Evolutionary conservation across 768 basidiomycete species (phyloP), one percentile per base, ranked within the genome.

Genomic region (Lactarius sanguifluus): DNA sequence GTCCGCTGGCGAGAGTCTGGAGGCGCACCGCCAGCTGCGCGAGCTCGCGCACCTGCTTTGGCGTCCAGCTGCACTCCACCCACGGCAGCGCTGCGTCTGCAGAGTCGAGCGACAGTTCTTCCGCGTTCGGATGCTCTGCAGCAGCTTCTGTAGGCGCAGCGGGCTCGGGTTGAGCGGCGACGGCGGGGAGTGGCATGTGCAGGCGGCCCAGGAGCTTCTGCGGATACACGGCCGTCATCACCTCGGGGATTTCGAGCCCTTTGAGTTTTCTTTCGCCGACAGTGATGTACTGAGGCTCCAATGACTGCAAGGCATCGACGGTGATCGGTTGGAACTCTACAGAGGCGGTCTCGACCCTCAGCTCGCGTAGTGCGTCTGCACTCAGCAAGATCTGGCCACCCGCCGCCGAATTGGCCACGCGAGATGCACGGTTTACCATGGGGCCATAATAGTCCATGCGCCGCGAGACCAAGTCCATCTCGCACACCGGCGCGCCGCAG

Each of bases 391-490:
- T 92, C 76, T 98, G 94, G 0, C 97, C 97, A 8, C 97, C 97
- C 10, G 86, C 86, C 0, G 97, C 95, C 64, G 81, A 84, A 25
- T 88, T 86, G 66, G 81, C 85, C 72, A 99, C 92, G 47, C 96
- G 85, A 6, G 96, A 87, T 0, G 96, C 83, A 38, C 95, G 91
- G 76, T 98, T 98, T 71, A 96, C 94, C 86, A 97, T 93, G 1
- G 94, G 89, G 0, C 96, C 96, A 72, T 96, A 92, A 77, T 98
- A 98, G 76, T 98, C 96, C 97, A 99, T 98, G 55, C 97, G 90
- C 66, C 87, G 81, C 5, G 94, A 96, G 55, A 67, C 70, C 70
- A 73, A n/a, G 76, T 99, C 97, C 3, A 86, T 83, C 73, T 97
- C 96, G 74, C 94, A 97, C 34, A 92, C 83, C 0, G 97, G 97